Percentiles rank a stretch among this genome's conserved stretches.
These are phyloP conservation scores for Erucastrum elatum DNA, from an alignment of 345 rosid genomes.

Conservation along the genomic window DNA sequence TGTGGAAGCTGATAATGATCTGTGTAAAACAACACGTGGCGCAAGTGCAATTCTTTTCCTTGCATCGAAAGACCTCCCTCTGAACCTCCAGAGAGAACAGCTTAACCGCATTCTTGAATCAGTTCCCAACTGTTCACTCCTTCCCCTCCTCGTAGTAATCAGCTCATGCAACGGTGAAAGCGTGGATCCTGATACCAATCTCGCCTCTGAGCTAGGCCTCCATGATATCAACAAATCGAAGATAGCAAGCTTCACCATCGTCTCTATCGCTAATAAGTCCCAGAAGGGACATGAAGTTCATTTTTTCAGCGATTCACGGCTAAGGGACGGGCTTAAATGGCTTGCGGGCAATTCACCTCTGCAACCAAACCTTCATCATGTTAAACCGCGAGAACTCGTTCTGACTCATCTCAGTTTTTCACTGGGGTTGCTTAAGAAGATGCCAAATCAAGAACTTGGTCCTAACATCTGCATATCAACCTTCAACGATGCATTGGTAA, in stretches of 20 bases:
- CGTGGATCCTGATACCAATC: slow-evolving; percentile 46
- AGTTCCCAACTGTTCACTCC: slow-evolving; percentile 61
- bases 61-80: slow-evolving; percentile 59
- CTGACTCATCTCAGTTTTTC: slow-evolving; percentile 55
- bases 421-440: slow-evolving; percentile 51
- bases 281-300: slow-evolving; percentile 45
- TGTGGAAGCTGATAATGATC: slow-evolving; percentile 41
- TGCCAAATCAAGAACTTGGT: slow-evolving; percentile 47
- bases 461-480: slow-evolving; percentile 69
- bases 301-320: slow-evolving; percentile 64
- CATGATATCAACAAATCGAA: slow-evolving; percentile 63
- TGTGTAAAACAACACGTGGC: slow-evolving; percentile 50
- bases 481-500: slow-evolving; percentile 79
- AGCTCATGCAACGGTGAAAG: slow-evolving; percentile 44
- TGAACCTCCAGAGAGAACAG: slow-evolving; percentile 59
- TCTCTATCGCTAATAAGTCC: slow-evolving; percentile 56
- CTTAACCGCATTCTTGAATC: slow-evolving; percentile 61
- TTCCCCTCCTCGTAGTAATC: slow-evolving; percentile 78
- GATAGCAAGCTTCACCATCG: slow-evolving; percentile 50
- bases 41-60: slow-evolving; percentile 78
- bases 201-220: slow-evolving; percentile 60
- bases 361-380: slow-evolving; percentile 61
- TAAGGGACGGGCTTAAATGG: slow-evolving; percentile 85
- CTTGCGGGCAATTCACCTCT: slow-evolving; percentile 70
- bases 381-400: slow-evolving; percentile 61